Evolutionary conservation across 805 yeast species (phyloP).

Genomic region (Zygotorulaspora florentina): DNA sequence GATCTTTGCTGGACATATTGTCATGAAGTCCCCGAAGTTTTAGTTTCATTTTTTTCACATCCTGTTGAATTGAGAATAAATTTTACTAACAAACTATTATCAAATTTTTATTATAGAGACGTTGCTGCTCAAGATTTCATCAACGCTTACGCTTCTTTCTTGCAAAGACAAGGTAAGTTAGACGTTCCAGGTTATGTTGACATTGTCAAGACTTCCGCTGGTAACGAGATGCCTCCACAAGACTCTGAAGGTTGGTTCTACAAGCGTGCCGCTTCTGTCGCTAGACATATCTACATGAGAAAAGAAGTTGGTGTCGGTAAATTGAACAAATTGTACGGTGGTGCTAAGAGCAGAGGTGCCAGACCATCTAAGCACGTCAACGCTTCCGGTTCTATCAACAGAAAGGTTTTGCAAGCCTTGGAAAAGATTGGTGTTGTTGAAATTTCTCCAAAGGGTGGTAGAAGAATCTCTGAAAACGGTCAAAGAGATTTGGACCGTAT

Average conservation of each 20-base stretch:
- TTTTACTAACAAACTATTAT: slow-evolving; percentile 32
- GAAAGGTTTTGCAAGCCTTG: slow-evolving; percentile 95
- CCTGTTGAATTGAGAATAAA: not conserved
- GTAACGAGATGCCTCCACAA: slow-evolving; percentile 99
- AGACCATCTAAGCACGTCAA: slow-evolving; percentile 98
- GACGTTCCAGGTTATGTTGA: slow-evolving; percentile 99
- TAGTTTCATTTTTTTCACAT: not conserved
- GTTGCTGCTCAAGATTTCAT: slow-evolving; percentile 99
- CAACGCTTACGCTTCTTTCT: slow-evolving; percentile 98
- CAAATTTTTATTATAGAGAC: slow-evolving; percentile 63
- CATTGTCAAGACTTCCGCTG: slow-evolving; percentile 97
- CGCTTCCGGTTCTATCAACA: slow-evolving; percentile 99
- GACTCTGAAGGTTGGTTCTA: slow-evolving; percentile 99
- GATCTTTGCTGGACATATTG: not conserved
- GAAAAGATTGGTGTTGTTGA: slow-evolving; percentile 98
- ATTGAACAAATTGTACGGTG: slow-evolving; percentile 98
- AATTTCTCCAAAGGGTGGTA: slow-evolving; percentile 96
- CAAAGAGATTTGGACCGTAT: slow-evolving; percentile 99
- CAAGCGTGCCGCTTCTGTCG: slow-evolving; percentile 99
- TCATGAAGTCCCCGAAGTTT: not conserved
- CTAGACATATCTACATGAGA: slow-evolving; percentile 99
- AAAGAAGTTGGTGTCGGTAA: slow-evolving; percentile 99
- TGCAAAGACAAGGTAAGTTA: slow-evolving; percentile 99
- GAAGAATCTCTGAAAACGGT: slow-evolving; percentile 98
- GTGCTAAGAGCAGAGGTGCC: slow-evolving; percentile 98